A percentile compares a stretch with the other conserved stretches of the same genome.
Evolutionary conservation across 2,329 filamentous ascomycete species (phyloP).

Genomic region (Pseudogymnoascus sp.): DNA sequence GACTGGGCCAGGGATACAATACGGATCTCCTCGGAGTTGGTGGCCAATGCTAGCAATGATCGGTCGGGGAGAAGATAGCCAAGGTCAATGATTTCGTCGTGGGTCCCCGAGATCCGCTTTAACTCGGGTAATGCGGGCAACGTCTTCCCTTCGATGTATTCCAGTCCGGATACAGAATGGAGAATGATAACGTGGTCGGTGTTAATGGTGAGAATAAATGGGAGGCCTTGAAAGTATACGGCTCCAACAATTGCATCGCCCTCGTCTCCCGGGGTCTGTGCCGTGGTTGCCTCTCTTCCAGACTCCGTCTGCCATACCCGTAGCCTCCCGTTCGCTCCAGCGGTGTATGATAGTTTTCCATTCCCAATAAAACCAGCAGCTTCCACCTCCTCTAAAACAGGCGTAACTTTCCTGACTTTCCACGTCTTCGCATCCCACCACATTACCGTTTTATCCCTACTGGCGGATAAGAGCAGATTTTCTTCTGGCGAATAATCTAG

Average conservation of each 20-base stretch:
- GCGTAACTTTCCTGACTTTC: conserved; percentile 72
- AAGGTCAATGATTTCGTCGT: conserved; percentile 95
- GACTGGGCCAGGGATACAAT: conserved; percentile 60
- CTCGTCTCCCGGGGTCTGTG: conserved; percentile 55
- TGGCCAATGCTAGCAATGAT: conserved; percentile 79
- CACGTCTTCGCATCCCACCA: conserved; percentile 83
- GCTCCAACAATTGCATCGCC: conserved; percentile 62
- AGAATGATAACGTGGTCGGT: conserved; percentile 81
- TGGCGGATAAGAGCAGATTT: conserved; percentile 70
- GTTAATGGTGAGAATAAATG: conserved; percentile 72
- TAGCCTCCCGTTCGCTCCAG: conserved; percentile 72
- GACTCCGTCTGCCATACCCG: conserved; percentile 74
- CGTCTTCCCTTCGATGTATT: conserved; percentile 29
- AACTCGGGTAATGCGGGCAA: conserved; percentile 36
- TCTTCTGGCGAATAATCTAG: conserved; percentile 71
- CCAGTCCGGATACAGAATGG: conserved; percentile 47
- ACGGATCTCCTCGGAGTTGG: conserved; percentile 88
- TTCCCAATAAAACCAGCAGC: conserved; percentile 67
- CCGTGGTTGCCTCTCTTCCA: conserved; percentile 69
- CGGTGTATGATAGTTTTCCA: conserved; percentile 69
- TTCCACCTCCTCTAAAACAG: conserved; percentile 79
- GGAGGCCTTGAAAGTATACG: conserved; percentile 54
- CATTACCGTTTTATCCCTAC: conserved; percentile 88
- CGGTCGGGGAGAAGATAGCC: conserved; percentile 74
- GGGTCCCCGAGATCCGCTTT: conserved; percentile 83